A percentile compares a stretch with the other conserved stretches of the same genome.
These are phyloP conservation scores for Globisporangium recalcitrans DNA, from an alignment of 352 stramenopile species.

Conservation along the genomic window DNA sequence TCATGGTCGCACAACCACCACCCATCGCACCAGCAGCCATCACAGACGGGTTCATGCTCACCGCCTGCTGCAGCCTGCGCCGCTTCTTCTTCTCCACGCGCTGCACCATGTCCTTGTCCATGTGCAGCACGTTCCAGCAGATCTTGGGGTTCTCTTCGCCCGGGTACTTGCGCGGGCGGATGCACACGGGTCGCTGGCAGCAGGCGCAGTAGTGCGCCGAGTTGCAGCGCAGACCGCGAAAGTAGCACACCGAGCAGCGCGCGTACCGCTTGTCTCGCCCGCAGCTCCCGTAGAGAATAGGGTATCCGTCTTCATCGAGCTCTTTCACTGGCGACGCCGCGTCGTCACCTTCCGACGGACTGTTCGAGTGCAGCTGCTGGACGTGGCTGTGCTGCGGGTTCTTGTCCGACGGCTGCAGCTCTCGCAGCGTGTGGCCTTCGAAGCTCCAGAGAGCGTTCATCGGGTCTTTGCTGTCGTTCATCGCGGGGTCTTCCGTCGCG, in stretches of 20 bases:
- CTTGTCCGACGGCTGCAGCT: conserved; percentile 35
- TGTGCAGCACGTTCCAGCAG: conserved; percentile 76
- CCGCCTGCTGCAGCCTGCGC: conserved; percentile 37
- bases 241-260: conserved; percentile 72
- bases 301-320: conserved; percentile 41
- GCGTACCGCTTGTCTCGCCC: conserved; percentile 66
- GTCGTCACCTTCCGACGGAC: conserved; percentile 11
- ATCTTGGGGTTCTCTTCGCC: conserved; percentile 69
- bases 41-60: not conserved
- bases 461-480: conserved; percentile 29
- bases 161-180: conserved; percentile 59
- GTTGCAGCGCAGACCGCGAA: conserved; percentile 59
- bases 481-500: conserved; percentile 10
- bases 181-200: conserved; percentile 68
- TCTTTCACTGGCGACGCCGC: conserved; percentile 9
- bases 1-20: not conserved
- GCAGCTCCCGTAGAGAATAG: conserved; percentile 57
- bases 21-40: not conserved
- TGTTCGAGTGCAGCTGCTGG: conserved; percentile 5
- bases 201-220: conserved; percentile 63
- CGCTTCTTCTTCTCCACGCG: conserved; percentile 70
- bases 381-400: conserved; percentile 27
- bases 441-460: conserved; percentile 72
- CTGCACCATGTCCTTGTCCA: conserved; percentile 71
- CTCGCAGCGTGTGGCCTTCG: conserved; percentile 43